These are phyloP conservation scores for Vicia faba DNA, from an alignment of 306 rosid species.

Conservation along the genomic window DNA sequence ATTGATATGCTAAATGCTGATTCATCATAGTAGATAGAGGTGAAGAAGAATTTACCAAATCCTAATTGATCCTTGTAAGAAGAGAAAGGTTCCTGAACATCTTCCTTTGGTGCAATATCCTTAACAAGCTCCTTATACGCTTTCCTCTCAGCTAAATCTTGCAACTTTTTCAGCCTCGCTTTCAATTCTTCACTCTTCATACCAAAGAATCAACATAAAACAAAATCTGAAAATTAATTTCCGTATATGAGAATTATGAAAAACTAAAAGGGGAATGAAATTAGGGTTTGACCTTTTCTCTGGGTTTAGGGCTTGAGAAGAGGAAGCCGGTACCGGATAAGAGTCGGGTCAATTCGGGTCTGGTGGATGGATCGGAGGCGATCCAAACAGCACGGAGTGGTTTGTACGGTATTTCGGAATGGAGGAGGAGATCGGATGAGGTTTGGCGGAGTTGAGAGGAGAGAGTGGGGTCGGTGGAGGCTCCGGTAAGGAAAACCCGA, in stretches of 20 bases:
- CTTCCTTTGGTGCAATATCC: conserved; percentile 62
- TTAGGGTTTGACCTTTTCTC: conserved; percentile 64
- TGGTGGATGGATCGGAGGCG: conserved; percentile 44
- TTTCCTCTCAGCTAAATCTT: conserved; percentile 75
- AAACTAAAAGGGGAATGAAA: background rate
- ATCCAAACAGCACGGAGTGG: conserved; percentile 64
- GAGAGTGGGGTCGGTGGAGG: conserved; percentile 53
- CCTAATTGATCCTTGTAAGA: conserved; percentile 91
- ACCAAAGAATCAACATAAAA: conserved; percentile 11
- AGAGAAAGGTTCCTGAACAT: conserved; percentile 72
- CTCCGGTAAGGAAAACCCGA: conserved; percentile 52
- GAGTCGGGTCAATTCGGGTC: conserved; percentile 57
- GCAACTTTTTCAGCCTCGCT: conserved; percentile 67
- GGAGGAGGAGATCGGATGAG: conserved; percentile 54
- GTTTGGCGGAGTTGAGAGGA: conserved; percentile 58
- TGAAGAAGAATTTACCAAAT: conserved; percentile 53
- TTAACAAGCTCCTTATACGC: conserved; percentile 86
- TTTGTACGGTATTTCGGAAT: conserved; percentile 53
- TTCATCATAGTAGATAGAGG: conserved; percentile 1
- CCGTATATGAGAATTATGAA: background rate
- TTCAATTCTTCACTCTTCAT: conserved; percentile 83
- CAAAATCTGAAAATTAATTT: conserved; percentile 2
- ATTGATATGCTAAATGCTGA: background rate
- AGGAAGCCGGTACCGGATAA: conserved; percentile 55
- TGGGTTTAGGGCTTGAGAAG: conserved; percentile 74